Evolutionary conservation across 306 rosid genomes (phyloP), one percentile per base, ranked within the genome.

Genomic region (Dalbergia oliveri): DNA sequence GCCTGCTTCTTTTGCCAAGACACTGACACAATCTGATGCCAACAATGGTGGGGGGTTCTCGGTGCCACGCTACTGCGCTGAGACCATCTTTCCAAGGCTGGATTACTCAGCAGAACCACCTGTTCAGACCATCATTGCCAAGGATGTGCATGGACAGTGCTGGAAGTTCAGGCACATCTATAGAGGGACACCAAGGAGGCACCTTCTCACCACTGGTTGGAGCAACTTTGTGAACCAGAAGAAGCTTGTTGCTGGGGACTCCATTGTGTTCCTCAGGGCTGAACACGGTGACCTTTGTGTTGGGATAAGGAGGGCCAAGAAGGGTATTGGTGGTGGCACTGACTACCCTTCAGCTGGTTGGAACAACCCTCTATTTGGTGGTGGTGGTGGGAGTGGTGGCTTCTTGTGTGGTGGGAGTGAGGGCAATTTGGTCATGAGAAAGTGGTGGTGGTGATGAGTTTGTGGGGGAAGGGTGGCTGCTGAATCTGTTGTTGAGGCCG

Each of bases 41-140:
- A 96, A 96, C 82, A 96, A 96, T 19, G 99, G 99, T 14, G 99
- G 99, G 9, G 99, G 99, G 0, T 96, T 96, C 76, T 96, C 99
- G 3, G 99, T 96, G 59, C 99, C 99, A 63, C 96, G 99, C 57
- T 96, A 91, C 49, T 96, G 99, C 2, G 99, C 99, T 0, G 99
- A 96, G 87, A 96, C 98, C 0, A 93, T 96, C 60, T 96, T 96
- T 18, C 99, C 98, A 0, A 91, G 88, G 63, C 81, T 96, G 86
- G 97, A 96, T 83, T 91, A 90, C 60, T 85, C 94, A 0, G 96
- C 94, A 1, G 92, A 91, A 51, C 98, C 97, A 5, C 99, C 99
- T 0, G 97, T 96, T 67, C 99, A 96, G 75, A 90, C 90, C 69
- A 89, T 96, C 79, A 85, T 88, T 68, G 94, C 90, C 5, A 96